Evolutionary conservation across 73 alveolate genomes (phyloP).

Genomic region (Paramecium biaurelia): DNA sequence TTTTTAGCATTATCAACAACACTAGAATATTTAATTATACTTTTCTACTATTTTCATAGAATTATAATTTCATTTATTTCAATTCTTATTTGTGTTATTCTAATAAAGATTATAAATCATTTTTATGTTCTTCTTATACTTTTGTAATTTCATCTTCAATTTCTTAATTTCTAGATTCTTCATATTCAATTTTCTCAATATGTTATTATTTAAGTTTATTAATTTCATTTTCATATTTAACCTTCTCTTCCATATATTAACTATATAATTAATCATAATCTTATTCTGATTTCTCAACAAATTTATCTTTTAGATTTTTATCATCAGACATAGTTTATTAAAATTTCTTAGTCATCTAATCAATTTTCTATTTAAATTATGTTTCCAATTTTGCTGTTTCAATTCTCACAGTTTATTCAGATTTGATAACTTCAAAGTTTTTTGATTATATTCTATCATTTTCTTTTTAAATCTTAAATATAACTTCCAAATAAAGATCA

Average conservation of each 20-base stretch:
- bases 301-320: constrained; percentile 49
- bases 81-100: constrained; percentile 51
- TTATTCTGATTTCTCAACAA: constrained; percentile 59
- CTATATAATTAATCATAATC: constrained; percentile 37
- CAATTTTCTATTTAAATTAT: constrained; percentile 39
- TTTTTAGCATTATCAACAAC: constrained; percentile 66
- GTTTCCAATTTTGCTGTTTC: constrained; percentile 58
- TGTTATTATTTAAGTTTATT: constrained; percentile 25
- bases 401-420: constrained; percentile 55
- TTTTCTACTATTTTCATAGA: constrained; percentile 58
- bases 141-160: constrained; percentile 59
- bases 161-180: constrained; percentile 58
- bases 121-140: constrained; percentile 47
- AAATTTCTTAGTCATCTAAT: constrained; percentile 48
- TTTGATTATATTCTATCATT: constrained; percentile 48
- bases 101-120: constrained; percentile 33
- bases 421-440: constrained; percentile 60
- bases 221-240: constrained; percentile 48
- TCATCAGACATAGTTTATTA: constrained; percentile 55
- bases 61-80: constrained; percentile 48
- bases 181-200: constrained; percentile 55
- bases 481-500: constrained; percentile 57
- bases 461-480: constrained; percentile 51
- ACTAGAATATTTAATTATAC: constrained; percentile 48
- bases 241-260: constrained; percentile 18